Evolutionary conservation across 2,329 filamentous ascomycete genomes (phyloP).

Genomic region (Alternaria arborescens): DNA sequence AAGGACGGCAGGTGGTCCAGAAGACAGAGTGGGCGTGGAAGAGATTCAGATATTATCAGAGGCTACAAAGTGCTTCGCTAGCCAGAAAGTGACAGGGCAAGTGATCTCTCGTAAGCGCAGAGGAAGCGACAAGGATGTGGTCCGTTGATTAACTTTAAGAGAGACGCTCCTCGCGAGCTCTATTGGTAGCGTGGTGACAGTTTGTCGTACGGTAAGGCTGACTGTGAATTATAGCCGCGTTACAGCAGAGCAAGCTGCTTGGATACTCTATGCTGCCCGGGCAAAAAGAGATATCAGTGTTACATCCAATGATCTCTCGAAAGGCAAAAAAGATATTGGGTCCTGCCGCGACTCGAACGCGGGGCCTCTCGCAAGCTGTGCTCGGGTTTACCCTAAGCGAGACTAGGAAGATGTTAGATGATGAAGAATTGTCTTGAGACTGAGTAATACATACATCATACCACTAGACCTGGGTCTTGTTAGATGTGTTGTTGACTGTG

Average conservation of each 20-base stretch:
- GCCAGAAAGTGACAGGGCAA: background rate
- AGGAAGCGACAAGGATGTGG: background rate
- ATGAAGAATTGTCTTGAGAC: background rate
- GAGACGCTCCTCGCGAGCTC: background rate
- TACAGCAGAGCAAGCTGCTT: background rate
- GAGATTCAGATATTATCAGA: background rate
- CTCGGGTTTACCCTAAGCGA: slow-evolving; percentile 19
- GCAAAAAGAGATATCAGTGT: background rate
- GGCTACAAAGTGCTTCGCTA: background rate
- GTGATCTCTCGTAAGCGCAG: background rate
- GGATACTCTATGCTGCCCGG: background rate
- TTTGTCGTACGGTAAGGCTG: too few relatives aligned
- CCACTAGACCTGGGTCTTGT: slow-evolving; percentile 19
- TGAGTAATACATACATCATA: background rate
- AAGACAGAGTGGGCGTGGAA: background rate
- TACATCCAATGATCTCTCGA: background rate
- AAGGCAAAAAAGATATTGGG: slow-evolving; percentile 15
- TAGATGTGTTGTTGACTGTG: background rate
- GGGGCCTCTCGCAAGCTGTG: slow-evolving; percentile 29
- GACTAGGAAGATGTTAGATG: slow-evolving; percentile 2
- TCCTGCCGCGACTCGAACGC: slow-evolving; percentile 31
- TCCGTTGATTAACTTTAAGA: background rate
- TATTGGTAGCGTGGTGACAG: background rate
- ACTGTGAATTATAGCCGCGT: background rate
- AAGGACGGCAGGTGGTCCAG: too few relatives aligned